Base-by-base conservation (phyloP, 768 basidiomycete genomes). In the Cubamyces sp. region DNA sequence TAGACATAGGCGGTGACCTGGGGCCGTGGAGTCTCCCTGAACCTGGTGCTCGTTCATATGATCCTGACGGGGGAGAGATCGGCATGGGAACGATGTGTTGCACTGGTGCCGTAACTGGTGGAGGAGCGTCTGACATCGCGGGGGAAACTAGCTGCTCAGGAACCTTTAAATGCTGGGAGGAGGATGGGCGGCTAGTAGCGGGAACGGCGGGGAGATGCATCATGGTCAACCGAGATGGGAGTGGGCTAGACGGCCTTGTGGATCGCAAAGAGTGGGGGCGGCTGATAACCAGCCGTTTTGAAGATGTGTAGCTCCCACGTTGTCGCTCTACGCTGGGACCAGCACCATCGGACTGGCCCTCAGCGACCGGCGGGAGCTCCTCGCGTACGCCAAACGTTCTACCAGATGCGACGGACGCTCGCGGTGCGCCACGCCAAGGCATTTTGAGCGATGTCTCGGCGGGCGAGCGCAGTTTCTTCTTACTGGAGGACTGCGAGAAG, bases 21-120 rank as follows among this genome's bases (percentile, higher is more conserved):
- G 63, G 63, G 3, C 63, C 63, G 39, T 43, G 63, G 23, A 60
- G 63, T 23, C 34, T 50, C 21, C 63, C 63, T n/a, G 63, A 64
- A 16, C 63, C 58, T n/a, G 14, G 48, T 0, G 49, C 59, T 8
- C 63, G 63, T 37, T 47, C 54, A 26, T 41, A 47, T 12, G 54
- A 34, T 26, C 16, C 19, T 15, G 54, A 30, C 3, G 63, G 47
- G 5, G 63, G 58, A 11, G 57, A 54, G 7, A 40, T 12, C 11
- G 53, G 58, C 37, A 26, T 28, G 14, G 19, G 54, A 30, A 48
- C 34, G 14, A 47, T 48, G 25, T 45, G 46, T 23, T n/a, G 23
- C n/a, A 59, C 40, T 2, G 54, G 56, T 8, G 58, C n/a, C 14
- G 49, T 30, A 18, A 48, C 40, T 1, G 48, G 39, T 18, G 49